Conservation (phyloP, 1,139 yeast genomes). For the Taphrina confusa region DNA sequence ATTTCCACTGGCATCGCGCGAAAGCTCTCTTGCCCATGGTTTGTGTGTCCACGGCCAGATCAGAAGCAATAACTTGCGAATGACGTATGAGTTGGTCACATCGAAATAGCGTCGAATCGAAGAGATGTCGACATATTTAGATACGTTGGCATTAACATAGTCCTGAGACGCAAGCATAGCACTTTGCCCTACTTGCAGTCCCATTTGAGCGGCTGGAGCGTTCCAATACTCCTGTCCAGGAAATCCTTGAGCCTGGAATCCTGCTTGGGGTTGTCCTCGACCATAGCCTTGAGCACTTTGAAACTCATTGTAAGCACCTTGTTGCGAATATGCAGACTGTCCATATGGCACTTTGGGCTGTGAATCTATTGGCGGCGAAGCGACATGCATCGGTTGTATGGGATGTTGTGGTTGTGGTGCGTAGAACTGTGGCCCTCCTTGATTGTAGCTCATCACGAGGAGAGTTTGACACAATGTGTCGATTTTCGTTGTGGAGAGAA, state of each 20-base stretch:
- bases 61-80: slow-evolving; percentile 69
- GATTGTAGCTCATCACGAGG: slow-evolving; percentile 18
- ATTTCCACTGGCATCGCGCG: slow-evolving; percentile 42
- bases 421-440: slow-evolving; percentile 46
- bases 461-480: too few relatives aligned
- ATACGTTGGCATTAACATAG: slow-evolving; percentile 69
- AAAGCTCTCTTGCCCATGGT: slow-evolving; percentile 58
- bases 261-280: slow-evolving; percentile 35
- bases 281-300: slow-evolving; percentile 7
- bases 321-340: slow-evolving; percentile 35
- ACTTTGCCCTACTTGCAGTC: slow-evolving; percentile 82
- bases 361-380: slow-evolving; percentile 43
- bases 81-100: slow-evolving; percentile 84
- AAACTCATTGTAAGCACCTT: slow-evolving; percentile 37
- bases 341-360: slow-evolving; percentile 37
- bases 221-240: slow-evolving; percentile 53
- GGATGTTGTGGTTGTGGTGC: slow-evolving; percentile 55
- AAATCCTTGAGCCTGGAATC: slow-evolving; percentile 13
- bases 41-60: slow-evolving; percentile 84
- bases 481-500: too few relatives aligned
- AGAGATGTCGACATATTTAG: slow-evolving; percentile 45
- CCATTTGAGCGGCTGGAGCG: slow-evolving; percentile 82
- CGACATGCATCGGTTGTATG: slow-evolving; percentile 48
- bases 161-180: slow-evolving; percentile 73
- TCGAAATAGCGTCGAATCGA: slow-evolving; percentile 83